Conservation (phyloP, 2,329 filamentous ascomycete species). For the Pestalotiopsis sp. region DNA sequence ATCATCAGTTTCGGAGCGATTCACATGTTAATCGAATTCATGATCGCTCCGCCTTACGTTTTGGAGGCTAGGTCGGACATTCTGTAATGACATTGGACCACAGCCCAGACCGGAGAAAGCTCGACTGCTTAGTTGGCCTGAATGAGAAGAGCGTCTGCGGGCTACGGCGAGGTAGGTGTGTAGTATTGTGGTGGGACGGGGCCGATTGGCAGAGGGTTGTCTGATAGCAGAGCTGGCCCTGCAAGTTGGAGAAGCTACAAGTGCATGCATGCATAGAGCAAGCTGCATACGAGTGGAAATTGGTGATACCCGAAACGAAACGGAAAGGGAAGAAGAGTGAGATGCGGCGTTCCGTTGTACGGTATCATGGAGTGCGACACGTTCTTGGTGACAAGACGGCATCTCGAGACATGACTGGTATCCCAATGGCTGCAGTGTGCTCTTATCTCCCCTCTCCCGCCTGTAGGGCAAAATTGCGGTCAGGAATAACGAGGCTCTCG, state of each 20-base stretch:
- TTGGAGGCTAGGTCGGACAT: neutral
- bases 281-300: neutral
- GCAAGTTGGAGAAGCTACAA: constrained; percentile 1
- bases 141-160: neutral
- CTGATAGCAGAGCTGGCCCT: neutral
- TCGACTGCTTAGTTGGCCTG: neutral
- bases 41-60: neutral
- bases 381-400: neutral
- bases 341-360: neutral
- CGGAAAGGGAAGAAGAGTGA: neutral
- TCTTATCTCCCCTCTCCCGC: neutral
- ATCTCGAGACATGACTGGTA: neutral
- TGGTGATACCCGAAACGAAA: neutral
- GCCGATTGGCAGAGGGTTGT: constrained; percentile 6
- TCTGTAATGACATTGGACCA: neutral
- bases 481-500: neutral
- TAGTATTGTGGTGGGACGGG: neutral
- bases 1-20: neutral
- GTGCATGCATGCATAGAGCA: neutral
- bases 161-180: neutral
- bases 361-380: neutral
- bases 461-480: neutral
- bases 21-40: neutral
- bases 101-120: neutral
- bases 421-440: neutral